Base-by-base conservation (phyloP, 768 basidiomycete genomes). In the Mycena sanguinolenta region DNA sequence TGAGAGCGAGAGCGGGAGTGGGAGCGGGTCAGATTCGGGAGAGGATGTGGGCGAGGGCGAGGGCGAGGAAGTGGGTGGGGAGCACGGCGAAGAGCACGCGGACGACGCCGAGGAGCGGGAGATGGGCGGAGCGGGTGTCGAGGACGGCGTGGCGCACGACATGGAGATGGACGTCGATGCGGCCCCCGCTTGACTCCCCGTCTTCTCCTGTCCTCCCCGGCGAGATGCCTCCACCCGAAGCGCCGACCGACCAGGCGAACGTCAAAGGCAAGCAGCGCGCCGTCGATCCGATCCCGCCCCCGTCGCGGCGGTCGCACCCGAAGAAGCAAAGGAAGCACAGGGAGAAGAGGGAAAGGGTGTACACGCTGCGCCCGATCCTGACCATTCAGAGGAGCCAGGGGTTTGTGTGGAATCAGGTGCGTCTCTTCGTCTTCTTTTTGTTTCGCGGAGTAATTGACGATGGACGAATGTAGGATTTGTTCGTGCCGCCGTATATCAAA, bases 331-430 rank as follows among this genome's bases (percentile, higher is more conserved):
- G n/a, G n/a, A n/a, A n/a, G 34, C 58, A 52, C 8, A 65, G 72
- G 52, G 50, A 42, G 69, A 87, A 87, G 46, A 65, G 72, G 52
- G 50, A 42, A 69, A 87, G 87, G 46, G 84, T 88, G 21, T 89
- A 87, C 74, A 87, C 90, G 25, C 87, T 94, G 50, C 88, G 94
- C 21, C 94, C 94, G 39, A 95, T 95, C 79, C 79, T 95, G 79
- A 95, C 94, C 44, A 95, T 95, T 63, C 94, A 95, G 77, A 86
- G 87, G 77, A 95, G 93, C 75, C 93, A 95, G 79, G 94, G 94
- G 14, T 95, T 95, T 75, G 94, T 95, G 2, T 95, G 94, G 94
- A 95, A 95, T 75, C 94, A 95, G 86, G 94, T 93, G 61, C 58
- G 90, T 80, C 32, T 34, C 60, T 27, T 4, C 39, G 30, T 54